Base-by-base conservation (phyloP, 2,329 filamentous ascomycete genomes). In the Fusarium decemcellulare region DNA sequence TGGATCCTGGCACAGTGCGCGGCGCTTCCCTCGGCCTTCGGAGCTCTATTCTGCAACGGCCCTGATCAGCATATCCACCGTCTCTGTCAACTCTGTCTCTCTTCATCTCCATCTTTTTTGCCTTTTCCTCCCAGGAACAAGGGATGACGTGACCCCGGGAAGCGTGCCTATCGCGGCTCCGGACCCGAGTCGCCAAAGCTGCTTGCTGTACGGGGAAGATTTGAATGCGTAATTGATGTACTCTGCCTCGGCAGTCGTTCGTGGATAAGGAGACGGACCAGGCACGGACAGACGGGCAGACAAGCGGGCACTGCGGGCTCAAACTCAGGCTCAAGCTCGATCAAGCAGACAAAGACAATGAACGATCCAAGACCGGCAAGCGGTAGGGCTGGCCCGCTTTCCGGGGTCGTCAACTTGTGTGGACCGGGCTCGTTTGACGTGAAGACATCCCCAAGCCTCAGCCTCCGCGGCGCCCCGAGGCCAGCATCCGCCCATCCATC, bases 341-440 rank as follows among this genome's bases (percentile, higher is more conserved):
- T 23, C 23, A 23, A 52, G 47, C 50, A 40, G 39, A 29, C 34
- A 67, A 69, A 67, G 65, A 55, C 29, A 65, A 66, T 27, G 52
- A 23, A 23, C 34, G 34, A 29, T 30, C 29, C 42, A 42, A 32
- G 47, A 14, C 16, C 23, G 23, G 23, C 16, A 40, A 32, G 30
- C 54, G 53, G 40, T 60, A 65, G 50, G 63, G 63, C 63, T 67
- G 63, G 54, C 42, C 59, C 57, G 50, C 62, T 68, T 42, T 52
- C 58, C 51, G 36, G 58, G 51, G 34, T 48, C 51, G 23, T 23
- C 23, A 5, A 37, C 47, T 50, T 18, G 32, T 29, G 42, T 47
- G 23, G 32, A 56, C 42, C 42, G 4, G 53, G 51, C 42, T 47
- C 42, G 18, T 56, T 36, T 56, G 53, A 56, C 53, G 15, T 56